Base-by-base conservation (phyloP, 2,329 filamentous ascomycete species). In the Colletotrichum spaethianum region DNA sequence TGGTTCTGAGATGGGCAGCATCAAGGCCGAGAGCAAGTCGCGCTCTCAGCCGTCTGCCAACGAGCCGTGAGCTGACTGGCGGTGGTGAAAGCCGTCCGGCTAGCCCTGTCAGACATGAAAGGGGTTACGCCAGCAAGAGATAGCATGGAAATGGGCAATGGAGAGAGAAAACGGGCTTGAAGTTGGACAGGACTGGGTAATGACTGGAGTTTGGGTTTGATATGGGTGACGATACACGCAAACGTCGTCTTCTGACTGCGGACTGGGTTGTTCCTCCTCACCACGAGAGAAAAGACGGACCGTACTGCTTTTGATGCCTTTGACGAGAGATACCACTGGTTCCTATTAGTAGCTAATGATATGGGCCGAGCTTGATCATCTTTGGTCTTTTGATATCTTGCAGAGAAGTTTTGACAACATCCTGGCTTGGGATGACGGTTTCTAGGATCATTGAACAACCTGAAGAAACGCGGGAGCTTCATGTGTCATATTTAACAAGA, bases 1-100 rank as follows among this genome's bases (percentile, higher is more conserved):
- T 7, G 57, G 57, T 16, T 74, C 79, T 18, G 80, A 82, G 75
- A 76, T 81, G 33, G 78, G 78, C 31, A 71, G 77, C 23, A 67
- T 79, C 59, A 77, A 79, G 74, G 64, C 74, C 33, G 70, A 76
- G 68, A 56, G 60, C 38, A 66, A 71, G 50, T 63, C 55, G 57
- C 63, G 31, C 56, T 26, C 63, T 31, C 63, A 14, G 42, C 28
- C 67, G 1, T 63, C 36, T 2, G 46, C 28, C 12, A 14, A 50
- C 8, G n/a, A 36, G n/a, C 14, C 9, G 42, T 62, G 28, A 36
- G 42, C 28, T 23, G 3, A 6, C 1, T 20, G 12, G 12, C 11
- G n/a, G 28, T 3, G 38, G 57, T 59, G 33, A 28, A 59, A 40
- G 40, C 50, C 18, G 18, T n/a, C 18, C 18, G 20, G 28, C 6